Evolutionary conservation across 1,284 basidiomycete species (phyloP).

Genomic region (Cystobasidium sp.): DNA sequence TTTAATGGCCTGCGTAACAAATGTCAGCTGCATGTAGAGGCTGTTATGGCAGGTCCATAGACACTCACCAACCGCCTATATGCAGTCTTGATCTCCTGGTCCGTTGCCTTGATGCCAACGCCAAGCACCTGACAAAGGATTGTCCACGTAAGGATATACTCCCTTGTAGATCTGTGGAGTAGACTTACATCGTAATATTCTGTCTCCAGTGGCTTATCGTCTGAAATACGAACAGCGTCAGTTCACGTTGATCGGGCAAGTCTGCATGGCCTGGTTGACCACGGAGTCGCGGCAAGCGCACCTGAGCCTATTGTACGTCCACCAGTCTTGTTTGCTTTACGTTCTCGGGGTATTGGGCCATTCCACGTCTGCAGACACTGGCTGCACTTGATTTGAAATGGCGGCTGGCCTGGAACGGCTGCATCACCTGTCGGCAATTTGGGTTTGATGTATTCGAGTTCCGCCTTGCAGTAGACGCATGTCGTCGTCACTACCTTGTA

Average conservation of each 20-base stretch:
- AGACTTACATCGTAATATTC: conserved; percentile 71
- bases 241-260: conserved; percentile 13
- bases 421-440: conserved; percentile 17
- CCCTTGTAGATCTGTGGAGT: conserved; percentile 9
- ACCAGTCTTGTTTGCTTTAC: conserved; percentile 25
- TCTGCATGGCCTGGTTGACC: too few species aligned
- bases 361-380: conserved; percentile 33
- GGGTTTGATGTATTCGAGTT: conserved; percentile 38
- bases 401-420: conserved; percentile 29
- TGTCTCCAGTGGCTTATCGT: conserved; percentile 85
- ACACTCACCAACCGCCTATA: conserved; percentile 83
- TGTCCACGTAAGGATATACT: conserved; percentile 53
- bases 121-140: conserved; percentile 67
- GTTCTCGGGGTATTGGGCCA: conserved; percentile 26
- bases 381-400: conserved; percentile 35
- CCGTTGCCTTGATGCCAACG: conserved; percentile 72
- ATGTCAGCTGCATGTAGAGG: conserved; percentile 66
- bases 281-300: neutral
- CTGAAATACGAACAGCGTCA: conserved; percentile 60
- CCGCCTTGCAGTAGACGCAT: conserved; percentile 36
- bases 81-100: conserved; percentile 91
- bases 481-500: conserved; percentile 26
- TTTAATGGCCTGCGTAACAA: conserved; percentile 49
- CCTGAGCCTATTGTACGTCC: conserved; percentile 39
- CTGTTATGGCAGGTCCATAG: conserved; percentile 50